A percentile compares a stretch with the other conserved stretches of the same genome.
Evolutionary conservation across 2,329 filamentous ascomycete species (phyloP).

Genomic region (Arachnopeziza araneosa): DNA sequence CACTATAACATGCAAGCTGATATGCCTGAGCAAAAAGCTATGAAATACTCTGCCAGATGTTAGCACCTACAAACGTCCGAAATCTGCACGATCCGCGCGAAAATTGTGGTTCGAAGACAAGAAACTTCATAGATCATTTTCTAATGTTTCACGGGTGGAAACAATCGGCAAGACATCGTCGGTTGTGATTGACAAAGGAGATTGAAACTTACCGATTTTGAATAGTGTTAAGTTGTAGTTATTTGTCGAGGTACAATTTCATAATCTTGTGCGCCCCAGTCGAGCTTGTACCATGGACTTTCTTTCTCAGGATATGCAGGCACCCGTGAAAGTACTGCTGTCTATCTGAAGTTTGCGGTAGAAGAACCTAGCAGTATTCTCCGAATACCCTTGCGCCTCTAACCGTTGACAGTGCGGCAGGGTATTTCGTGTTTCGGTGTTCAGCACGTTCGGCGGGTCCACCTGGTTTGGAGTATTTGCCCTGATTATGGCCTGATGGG

Average conservation of each 20-base stretch:
- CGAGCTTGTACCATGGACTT: constrained; percentile 7
- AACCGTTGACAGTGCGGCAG: constrained; percentile 18
- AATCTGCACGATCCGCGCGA: constrained; percentile 1
- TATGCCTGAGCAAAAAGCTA: constrained; percentile 23
- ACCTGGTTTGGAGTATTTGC: constrained; percentile 3
- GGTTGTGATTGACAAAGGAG: not conserved
- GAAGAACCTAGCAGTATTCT: constrained; percentile 15
- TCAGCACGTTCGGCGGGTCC: constrained; percentile 11
- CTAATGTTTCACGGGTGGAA: not conserved
- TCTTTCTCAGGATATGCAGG: constrained; percentile 16
- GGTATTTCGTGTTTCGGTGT: constrained; percentile 3
- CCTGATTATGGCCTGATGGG: not conserved
- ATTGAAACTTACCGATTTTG: not conserved
- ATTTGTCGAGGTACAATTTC: not conserved
- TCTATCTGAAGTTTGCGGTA: constrained; percentile 7
- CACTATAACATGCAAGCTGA: constrained; percentile 22
- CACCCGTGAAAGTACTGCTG: constrained; percentile 7
- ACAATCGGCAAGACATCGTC: not conserved
- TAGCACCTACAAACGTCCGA: not conserved
- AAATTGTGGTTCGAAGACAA: not conserved
- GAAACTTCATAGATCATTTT: not conserved
- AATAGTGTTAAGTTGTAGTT: not conserved
- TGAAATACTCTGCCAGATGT: not conserved
- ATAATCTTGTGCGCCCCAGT: not conserved
- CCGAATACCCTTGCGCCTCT: constrained; percentile 9